Evolutionary conservation across 257 asterid species (phyloP).

Genomic region (Galeopsis tetrahit): DNA sequence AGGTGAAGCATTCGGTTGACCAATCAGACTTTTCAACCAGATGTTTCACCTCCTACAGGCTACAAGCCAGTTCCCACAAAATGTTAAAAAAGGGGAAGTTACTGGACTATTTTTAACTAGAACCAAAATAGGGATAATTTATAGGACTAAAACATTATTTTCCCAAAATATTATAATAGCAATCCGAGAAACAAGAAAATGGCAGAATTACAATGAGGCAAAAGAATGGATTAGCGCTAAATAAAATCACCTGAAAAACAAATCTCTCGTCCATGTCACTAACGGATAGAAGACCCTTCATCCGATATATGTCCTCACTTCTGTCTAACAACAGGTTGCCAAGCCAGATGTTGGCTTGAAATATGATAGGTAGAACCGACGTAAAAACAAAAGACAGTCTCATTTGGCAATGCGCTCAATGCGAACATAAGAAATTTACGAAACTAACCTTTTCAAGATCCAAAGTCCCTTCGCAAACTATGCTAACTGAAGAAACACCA

Average conservation of each 20-base stretch:
- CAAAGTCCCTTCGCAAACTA: constrained; percentile 93
- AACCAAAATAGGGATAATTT: not conserved
- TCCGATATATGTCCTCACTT: constrained; percentile 92
- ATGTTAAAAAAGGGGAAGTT: too few relatives aligned
- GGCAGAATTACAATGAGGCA: not conserved
- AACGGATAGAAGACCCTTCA: constrained; percentile 94
- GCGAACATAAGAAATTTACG: not conserved
- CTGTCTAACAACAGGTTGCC: constrained; percentile 79
- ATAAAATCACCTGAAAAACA: constrained; percentile 79
- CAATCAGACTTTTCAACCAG: too few relatives aligned
- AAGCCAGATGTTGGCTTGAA: constrained; percentile 95
- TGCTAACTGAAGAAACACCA: constrained; percentile 98
- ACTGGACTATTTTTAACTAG: too few relatives aligned
- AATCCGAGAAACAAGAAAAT: not conserved
- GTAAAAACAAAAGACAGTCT: not conserved
- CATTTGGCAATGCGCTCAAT: not conserved
- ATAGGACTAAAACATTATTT: too few relatives aligned
- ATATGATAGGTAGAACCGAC: constrained; percentile 24
- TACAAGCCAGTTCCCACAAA: too few relatives aligned
- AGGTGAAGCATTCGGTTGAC: too few relatives aligned
- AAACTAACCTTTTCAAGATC: constrained; percentile 87
- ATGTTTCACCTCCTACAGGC: too few relatives aligned
- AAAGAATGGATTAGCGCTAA: not conserved
- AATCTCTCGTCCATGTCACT: constrained; percentile 94
- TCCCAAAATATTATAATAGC: not conserved